A percentile compares a stretch with the other conserved stretches of the same genome.
Conservation (phyloP, 1,284 basidiomycete genomes). For the Ganoderma meredithae region DNA sequence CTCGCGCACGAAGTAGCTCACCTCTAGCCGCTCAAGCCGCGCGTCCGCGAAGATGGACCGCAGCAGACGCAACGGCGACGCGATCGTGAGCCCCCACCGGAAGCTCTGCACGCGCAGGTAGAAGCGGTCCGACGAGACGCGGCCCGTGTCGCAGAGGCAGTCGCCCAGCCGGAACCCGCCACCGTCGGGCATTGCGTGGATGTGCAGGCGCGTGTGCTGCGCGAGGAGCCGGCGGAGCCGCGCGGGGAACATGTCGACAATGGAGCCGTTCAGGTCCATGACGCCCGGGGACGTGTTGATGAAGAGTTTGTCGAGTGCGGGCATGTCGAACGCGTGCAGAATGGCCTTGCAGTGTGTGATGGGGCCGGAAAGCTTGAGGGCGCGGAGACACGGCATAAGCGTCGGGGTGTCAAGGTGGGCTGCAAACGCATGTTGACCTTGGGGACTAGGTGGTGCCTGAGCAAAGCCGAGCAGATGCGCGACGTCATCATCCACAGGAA, state of each 20-base stretch:
- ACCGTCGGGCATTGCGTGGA: background rate
- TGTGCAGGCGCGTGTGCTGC: constrained; percentile 1
- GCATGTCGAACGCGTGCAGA: background rate
- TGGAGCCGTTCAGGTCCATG: background rate
- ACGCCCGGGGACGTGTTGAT: background rate
- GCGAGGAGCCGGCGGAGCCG: background rate
- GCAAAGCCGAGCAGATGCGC: background rate
- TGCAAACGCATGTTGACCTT: background rate
- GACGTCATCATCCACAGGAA: background rate
- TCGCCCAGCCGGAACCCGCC: background rate
- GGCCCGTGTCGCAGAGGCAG: constrained; percentile 2
- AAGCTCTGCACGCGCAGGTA: background rate
- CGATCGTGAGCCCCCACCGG: background rate
- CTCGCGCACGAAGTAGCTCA: background rate
- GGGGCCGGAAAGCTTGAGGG: background rate
- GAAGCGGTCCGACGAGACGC: constrained; percentile 1
- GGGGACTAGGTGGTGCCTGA: background rate
- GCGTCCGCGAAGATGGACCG: background rate
- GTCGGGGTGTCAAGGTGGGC: background rate
- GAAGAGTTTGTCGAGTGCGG: background rate
- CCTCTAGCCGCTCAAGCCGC: background rate
- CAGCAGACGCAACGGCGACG: background rate
- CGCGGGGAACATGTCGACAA: background rate
- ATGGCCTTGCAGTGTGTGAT: background rate
- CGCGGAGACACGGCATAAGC: background rate